A percentile compares a stretch with the other conserved stretches of the same genome.
These are phyloP conservation scores for Scheffersomyces parashehatae DNA, from an alignment of 1,139 yeast genomes.

Conservation along the genomic window DNA sequence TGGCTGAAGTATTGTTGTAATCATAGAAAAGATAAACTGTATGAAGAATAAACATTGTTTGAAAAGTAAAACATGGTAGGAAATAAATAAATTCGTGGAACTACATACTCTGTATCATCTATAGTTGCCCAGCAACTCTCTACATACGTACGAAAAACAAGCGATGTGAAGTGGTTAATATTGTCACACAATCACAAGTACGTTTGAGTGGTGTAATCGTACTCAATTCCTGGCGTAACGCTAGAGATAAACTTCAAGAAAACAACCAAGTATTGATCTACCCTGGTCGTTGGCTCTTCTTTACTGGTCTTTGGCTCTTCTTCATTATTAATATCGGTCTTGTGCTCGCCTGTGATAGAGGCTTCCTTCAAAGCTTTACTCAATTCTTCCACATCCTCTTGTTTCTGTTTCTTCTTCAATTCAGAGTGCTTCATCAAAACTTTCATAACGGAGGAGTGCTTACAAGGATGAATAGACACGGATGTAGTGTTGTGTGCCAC, in stretches of 20 bases:
- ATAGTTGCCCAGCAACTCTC: too few relatives aligned
- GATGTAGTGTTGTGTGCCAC: constrained; percentile 76
- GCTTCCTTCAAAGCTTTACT: constrained; percentile 12
- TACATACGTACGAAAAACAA: too few relatives aligned
- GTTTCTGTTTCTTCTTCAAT: constrained; percentile 18
- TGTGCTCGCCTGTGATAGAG: constrained; percentile 14
- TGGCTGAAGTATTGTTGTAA: too few relatives aligned
- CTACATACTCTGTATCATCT: too few relatives aligned
- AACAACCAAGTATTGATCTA: constrained; percentile 85
- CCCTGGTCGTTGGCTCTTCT: constrained; percentile 56
- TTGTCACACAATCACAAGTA: too few relatives aligned
- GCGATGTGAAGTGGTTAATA: too few relatives aligned
- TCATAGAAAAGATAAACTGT: too few relatives aligned
- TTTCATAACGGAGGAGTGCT: constrained; percentile 92
- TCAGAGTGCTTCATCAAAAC: constrained; percentile 66
- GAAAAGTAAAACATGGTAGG: too few relatives aligned
- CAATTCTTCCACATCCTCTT: constrained; percentile 36
- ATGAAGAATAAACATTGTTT: too few relatives aligned
- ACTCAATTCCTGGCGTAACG: constrained; percentile 96
- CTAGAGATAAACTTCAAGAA: constrained; percentile 93
- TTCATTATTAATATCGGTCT: constrained; percentile 19
- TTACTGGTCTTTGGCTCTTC: constrained; percentile 51
- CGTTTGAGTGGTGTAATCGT: constrained; percentile 71
- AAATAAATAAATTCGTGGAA: too few relatives aligned
- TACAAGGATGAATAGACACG: constrained; percentile 95